A percentile compares a stretch with the other conserved stretches of the same genome.
Conservation (phyloP, 2,329 filamentous ascomycete species). For the Aspergillus fischeri region DNA sequence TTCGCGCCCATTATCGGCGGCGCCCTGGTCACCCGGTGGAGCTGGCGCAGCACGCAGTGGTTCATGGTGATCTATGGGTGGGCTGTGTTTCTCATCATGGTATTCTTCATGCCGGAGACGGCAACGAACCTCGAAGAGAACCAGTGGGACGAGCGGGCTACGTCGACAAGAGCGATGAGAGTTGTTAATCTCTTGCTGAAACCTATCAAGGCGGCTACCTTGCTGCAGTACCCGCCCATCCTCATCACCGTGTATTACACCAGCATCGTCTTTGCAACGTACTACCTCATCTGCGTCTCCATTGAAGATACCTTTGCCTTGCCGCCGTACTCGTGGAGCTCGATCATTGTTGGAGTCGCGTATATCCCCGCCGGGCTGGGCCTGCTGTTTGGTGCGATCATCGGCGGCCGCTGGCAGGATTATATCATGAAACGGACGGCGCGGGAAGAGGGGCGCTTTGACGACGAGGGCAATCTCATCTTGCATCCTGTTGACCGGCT, state of each 20-base stretch:
- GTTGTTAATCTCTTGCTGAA: constrained; percentile 28
- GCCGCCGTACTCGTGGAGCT: constrained; percentile 34
- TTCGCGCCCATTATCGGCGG: constrained; percentile 39
- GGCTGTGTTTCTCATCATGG: constrained; percentile 26
- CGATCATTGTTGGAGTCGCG: constrained; percentile 34
- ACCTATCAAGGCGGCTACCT: constrained; percentile 33
- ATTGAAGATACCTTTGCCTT: constrained; percentile 35
- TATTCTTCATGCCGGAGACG: constrained; percentile 37
- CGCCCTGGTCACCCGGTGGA: constrained; percentile 30
- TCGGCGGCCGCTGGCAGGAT: constrained; percentile 38
- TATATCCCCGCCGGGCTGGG: constrained; percentile 38
- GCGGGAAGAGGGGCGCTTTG: constrained; percentile 28
- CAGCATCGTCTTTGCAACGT: constrained; percentile 33
- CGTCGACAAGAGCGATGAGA: constrained; percentile 11
- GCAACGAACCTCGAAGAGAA: constrained; percentile 26
- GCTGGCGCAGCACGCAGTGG: constrained; percentile 38
- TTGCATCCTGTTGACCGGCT: constrained; percentile 37
- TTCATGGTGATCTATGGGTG: constrained; percentile 36
- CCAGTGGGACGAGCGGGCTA: background rate
- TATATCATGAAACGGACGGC: constrained; percentile 39
- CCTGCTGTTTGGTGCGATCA: constrained; percentile 32
- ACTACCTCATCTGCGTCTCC: constrained; percentile 38
- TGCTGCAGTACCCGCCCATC: constrained; percentile 36
- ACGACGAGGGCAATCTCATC: constrained; percentile 30
- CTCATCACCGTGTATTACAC: constrained; percentile 34